Evolutionary conservation across 305 asterid species (phyloP).

Genomic region (Fraxinus platypoda): DNA sequence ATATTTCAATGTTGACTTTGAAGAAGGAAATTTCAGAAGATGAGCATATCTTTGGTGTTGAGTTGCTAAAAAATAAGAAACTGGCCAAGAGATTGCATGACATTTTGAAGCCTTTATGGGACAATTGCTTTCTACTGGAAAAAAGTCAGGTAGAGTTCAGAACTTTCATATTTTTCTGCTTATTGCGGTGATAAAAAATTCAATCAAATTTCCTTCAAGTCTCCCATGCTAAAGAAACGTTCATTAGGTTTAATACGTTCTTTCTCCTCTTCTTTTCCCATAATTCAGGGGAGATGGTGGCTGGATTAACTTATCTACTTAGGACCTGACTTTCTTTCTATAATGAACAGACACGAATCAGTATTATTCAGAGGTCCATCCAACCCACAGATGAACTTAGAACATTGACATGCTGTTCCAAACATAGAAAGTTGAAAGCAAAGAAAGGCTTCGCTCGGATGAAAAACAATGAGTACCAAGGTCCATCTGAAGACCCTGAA

Average conservation of each 20-base stretch:
- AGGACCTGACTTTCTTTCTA: conserved; percentile 13
- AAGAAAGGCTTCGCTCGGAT: conserved; percentile 12
- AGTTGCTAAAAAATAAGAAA: conserved; percentile 28
- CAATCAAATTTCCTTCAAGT: conserved; percentile 7
- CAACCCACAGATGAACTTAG: conserved; percentile 10
- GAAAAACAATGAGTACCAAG: conserved; percentile 20
- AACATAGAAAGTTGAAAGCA: conserved; percentile 20
- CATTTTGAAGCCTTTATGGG: conserved; percentile 35
- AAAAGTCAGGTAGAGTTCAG: conserved; percentile 40
- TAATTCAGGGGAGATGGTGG: neutral
- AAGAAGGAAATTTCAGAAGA: conserved; percentile 25
- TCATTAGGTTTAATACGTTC: neutral
- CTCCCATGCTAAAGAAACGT: conserved; percentile 14
- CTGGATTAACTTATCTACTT: neutral
- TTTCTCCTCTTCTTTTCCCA: neutral
- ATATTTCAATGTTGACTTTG: conserved; percentile 30
- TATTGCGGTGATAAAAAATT: neutral
- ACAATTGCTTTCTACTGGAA: conserved; percentile 28
- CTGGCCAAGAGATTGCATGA: conserved; percentile 39
- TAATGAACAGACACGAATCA: conserved; percentile 28
- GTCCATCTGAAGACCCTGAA: conserved; percentile 23
- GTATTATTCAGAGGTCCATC: neutral
- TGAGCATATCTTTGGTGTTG: conserved; percentile 23
- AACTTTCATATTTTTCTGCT: neutral
- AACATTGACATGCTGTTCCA: conserved; percentile 11